Evolutionary conservation across 495 filamentous ascomycete species (phyloP).

Genomic region (Aspergillus sparsus): DNA sequence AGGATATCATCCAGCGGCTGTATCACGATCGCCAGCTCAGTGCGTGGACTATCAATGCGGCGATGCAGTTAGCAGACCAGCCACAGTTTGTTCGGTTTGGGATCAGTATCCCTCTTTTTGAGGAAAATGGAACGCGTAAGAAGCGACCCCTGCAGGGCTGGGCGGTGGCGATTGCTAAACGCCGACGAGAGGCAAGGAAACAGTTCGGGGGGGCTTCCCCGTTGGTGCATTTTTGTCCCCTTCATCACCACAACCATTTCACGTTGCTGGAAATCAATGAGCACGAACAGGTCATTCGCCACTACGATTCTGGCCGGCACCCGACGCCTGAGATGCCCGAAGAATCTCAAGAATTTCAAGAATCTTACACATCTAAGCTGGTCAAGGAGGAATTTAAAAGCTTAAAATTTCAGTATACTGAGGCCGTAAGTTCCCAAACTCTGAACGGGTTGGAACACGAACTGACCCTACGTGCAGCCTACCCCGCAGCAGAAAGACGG

Average conservation of each 20-base stretch:
- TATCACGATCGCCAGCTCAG: too few relatives aligned
- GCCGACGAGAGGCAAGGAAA: too few relatives aligned
- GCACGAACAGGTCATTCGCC: conserved; percentile 2
- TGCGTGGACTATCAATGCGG: too few relatives aligned
- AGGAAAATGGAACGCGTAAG: too few relatives aligned
- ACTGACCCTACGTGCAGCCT: conserved; percentile 6
- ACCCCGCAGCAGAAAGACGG: conserved; percentile 10
- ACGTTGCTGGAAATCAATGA: conserved; percentile 13
- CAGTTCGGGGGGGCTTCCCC: too few relatives aligned
- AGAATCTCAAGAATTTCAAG: not conserved
- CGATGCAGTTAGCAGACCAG: too few relatives aligned
- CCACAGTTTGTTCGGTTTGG: too few relatives aligned
- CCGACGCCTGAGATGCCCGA: not conserved
- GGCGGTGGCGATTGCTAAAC: too few relatives aligned
- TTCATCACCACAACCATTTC: conserved; percentile 9
- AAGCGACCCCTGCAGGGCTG: too few relatives aligned
- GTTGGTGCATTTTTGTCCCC: conserved; percentile 11
- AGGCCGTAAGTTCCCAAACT: conserved; percentile 4
- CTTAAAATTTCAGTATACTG: conserved; percentile 5
- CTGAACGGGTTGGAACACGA: not conserved
- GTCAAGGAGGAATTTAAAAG: conserved; percentile 2
- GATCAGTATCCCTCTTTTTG: too few relatives aligned
- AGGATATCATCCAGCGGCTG: too few relatives aligned
- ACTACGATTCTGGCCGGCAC: conserved; percentile 7
- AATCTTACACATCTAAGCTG: conserved; percentile 1